Evolutionary conservation across 768 basidiomycete species (phyloP).

Genomic region (Termitomyces heimii): DNA sequence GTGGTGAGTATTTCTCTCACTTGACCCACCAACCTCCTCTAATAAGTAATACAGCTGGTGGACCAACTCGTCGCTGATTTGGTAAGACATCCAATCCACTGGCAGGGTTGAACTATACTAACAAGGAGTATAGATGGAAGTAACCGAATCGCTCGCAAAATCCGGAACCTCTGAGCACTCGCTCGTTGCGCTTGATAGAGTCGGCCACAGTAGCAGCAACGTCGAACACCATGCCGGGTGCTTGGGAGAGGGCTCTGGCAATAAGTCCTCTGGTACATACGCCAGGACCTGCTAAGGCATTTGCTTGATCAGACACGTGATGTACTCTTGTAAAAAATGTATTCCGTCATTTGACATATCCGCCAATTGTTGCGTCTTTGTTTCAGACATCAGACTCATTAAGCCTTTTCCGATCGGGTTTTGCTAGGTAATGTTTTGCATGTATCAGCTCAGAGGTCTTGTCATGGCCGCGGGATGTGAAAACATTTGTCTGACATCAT

Average conservation of each 20-base stretch:
- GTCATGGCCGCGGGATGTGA: neutral
- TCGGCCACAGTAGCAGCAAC: slow-evolving; percentile 18
- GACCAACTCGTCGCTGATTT: slow-evolving; percentile 66
- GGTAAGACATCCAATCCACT: slow-evolving; percentile 35
- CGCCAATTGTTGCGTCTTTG: neutral
- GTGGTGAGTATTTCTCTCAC: slow-evolving; percentile 29
- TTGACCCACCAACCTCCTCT: slow-evolving; percentile 48
- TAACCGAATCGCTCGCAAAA: slow-evolving; percentile 53
- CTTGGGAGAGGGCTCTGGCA: slow-evolving; percentile 43
- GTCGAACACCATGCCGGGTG: slow-evolving; percentile 35
- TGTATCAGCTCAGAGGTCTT: too few relatives aligned
- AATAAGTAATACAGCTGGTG: slow-evolving; percentile 47
- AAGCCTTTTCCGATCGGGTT: neutral
- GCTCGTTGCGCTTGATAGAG: slow-evolving; percentile 33
- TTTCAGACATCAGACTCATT: neutral
- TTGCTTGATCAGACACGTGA: slow-evolving; percentile 22
- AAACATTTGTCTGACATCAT: neutral
- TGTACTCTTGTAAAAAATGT: neutral
- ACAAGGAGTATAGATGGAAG: slow-evolving; percentile 39
- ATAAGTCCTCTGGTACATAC: slow-evolving; percentile 53
- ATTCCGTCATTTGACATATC: neutral
- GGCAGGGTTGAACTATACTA: neutral
- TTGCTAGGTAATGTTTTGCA: neutral
- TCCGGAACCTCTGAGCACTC: slow-evolving; percentile 43
- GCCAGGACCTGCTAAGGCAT: slow-evolving; percentile 46